Evolutionary conservation across 2,329 filamentous ascomycete genomes (phyloP).

Genomic region (Fusarium redolens): DNA sequence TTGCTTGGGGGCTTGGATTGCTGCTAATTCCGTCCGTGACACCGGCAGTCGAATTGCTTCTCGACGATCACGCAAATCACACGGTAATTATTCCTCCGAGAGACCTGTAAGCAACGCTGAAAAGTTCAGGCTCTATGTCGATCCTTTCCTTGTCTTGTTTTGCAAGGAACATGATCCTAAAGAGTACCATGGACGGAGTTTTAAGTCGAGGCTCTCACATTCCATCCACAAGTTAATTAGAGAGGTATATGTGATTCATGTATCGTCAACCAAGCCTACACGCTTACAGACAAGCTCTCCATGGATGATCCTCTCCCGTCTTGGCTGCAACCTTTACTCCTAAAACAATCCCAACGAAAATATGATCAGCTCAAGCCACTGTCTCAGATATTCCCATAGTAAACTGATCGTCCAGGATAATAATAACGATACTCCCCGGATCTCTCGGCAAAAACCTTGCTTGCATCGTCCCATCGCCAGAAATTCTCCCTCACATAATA

Average conservation of each 20-base stretch:
- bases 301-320: slow-evolving; percentile 29
- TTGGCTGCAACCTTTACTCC: slow-evolving; percentile 26
- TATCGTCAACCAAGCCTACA: slow-evolving; percentile 6
- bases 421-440: slow-evolving; percentile 19
- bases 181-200: not conserved
- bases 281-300: slow-evolving; percentile 14
- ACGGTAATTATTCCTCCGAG: slow-evolving; percentile 25
- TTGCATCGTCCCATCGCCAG: slow-evolving; percentile 6
- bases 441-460: slow-evolving; percentile 30
- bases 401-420: slow-evolving; percentile 14
- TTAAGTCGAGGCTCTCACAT: not conserved
- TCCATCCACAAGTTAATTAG: slow-evolving; percentile 4
- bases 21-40: slow-evolving; percentile 1
- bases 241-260: slow-evolving; percentile 1
- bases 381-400: slow-evolving; percentile 12
- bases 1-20: not conserved
- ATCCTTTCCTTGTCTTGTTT: slow-evolving; percentile 12
- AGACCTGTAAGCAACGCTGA: slow-evolving; percentile 6
- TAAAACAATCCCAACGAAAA: slow-evolving; percentile 10
- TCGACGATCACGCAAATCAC: slow-evolving; percentile 26
- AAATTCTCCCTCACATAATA: slow-evolving; percentile 20
- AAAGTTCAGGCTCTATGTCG: slow-evolving; percentile 9
- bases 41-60: slow-evolving; percentile 21
- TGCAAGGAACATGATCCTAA: not conserved
- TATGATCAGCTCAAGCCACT: slow-evolving; percentile 12